Evolutionary conservation across 1,284 basidiomycete genomes (phyloP), one percentile per base, ranked within the genome.

Genomic region (Irpex sp.): DNA sequence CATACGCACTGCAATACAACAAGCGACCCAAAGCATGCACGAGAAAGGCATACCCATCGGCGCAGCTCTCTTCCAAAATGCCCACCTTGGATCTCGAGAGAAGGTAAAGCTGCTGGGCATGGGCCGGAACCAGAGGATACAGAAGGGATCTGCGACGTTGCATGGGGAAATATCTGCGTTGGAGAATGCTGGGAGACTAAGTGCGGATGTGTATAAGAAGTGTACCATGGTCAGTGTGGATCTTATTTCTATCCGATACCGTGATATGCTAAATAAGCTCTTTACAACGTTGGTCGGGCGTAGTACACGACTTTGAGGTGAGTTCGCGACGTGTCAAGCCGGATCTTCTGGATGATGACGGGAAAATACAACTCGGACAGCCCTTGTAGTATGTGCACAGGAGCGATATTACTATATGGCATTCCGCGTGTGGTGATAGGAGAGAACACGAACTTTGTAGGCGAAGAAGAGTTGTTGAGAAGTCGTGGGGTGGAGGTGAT

Each of bases 41-140:
- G 79, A 85, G 63, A 84, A 84, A 1, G 86, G 86, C 0, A 78
- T 87, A 38, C 86, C 86, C 3, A 87, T 88, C 66, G 85, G 86
- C 15, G 79, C 81, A 11, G 79, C 78, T 4, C 73, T 86, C 40
- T 66, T 84, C 58, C 71, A 74, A 55, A 73, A 76, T 26, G 70
- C 15, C 11, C 49, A 17, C 17, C n/a, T 21, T 51, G 49, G 49
- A 61, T 2, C 9, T 49, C 59, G 55, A 52, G n/a, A 26, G 38
- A 62, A 68, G n/a, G 73, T 75, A 2, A 67, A 69, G 2, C 66
- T 82, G 17, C 71, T 85, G 19, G 82, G 82, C 8, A 72, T 75
- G 7, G 81, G 82, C 0, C 81, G 84, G 67, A 87, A 88, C 66
- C 66, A 78, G 68, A 76, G 85, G 15, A 76, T 87, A 3, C 86